Evolutionary conservation across 225 moss, liverwort and hornwort genomes (phyloP).

Genomic region (Anthoceros angustus): DNA sequence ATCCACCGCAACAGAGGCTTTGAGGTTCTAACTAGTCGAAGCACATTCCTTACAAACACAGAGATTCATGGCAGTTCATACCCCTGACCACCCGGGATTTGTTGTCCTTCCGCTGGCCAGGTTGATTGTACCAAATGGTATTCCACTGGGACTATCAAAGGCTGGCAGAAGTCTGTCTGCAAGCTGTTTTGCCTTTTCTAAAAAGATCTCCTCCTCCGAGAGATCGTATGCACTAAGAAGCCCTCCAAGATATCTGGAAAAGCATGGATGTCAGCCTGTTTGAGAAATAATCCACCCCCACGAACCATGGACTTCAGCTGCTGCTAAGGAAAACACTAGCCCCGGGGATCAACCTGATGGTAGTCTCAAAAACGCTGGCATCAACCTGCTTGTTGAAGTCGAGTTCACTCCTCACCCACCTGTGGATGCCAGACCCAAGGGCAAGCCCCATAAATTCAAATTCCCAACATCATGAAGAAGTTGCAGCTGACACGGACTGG

Average conservation of each 20-base stretch:
- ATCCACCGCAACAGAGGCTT: not conserved
- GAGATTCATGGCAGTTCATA: slow-evolving; percentile 16
- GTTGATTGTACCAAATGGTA: slow-evolving; percentile 66
- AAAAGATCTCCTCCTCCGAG: slow-evolving; percentile 59
- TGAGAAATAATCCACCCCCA: not conserved
- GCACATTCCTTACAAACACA: not conserved
- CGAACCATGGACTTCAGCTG: not conserved
- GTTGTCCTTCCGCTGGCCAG: slow-evolving; percentile 48
- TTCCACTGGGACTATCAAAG: slow-evolving; percentile 69
- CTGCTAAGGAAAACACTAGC: not conserved
- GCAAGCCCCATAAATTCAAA: not conserved
- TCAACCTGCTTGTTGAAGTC: slow-evolving; percentile 64
- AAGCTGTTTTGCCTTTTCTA: slow-evolving; percentile 67
- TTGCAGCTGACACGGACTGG: not conserved
- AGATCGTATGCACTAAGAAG: slow-evolving; percentile 84
- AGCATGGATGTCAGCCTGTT: not conserved
- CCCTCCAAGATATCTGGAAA: slow-evolving; percentile 68
- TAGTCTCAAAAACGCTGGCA: slow-evolving; percentile 97
- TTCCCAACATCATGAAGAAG: too few relatives aligned
- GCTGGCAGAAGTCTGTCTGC: slow-evolving; percentile 88
- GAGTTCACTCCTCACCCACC: slow-evolving; percentile 68
- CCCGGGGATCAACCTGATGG: slow-evolving; percentile 36
- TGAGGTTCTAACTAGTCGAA: not conserved
- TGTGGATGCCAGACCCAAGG: slow-evolving; percentile 12
- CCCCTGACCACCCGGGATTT: slow-evolving; percentile 78